A percentile compares a stretch with the other conserved stretches of the same genome.
Conservation (phyloP, 2,329 filamentous ascomycete species). For the Talaromyces sp. region DNA sequence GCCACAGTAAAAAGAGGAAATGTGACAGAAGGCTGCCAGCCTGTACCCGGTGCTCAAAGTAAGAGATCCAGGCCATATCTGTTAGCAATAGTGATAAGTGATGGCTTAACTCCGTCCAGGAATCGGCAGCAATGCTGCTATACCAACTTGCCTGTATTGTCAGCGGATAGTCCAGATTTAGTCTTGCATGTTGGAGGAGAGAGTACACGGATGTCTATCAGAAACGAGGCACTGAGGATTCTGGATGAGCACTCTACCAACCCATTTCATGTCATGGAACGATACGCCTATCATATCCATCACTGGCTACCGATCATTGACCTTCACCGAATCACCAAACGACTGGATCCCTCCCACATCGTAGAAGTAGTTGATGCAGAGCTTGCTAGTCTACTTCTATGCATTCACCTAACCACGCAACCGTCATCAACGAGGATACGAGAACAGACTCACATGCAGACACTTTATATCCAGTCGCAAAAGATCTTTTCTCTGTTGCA, state of each 20-base stretch:
- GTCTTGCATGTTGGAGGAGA: background rate
- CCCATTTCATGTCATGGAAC: background rate
- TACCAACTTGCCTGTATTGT: background rate
- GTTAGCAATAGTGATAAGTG: background rate
- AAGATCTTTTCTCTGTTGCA: background rate
- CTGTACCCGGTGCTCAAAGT: constrained; percentile 5
- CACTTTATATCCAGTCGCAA: background rate
- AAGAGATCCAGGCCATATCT: background rate
- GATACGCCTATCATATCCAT: background rate
- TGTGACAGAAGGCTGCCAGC: constrained; percentile 7
- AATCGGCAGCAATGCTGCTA: background rate
- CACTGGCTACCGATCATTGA: constrained; percentile 8
- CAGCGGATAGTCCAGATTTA: background rate
- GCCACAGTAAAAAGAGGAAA: constrained; percentile 12
- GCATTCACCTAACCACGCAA: constrained; percentile 5
- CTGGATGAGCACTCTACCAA: background rate
- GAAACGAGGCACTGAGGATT: background rate
- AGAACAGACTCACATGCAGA: background rate
- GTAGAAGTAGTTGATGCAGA: background rate
- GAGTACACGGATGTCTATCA: background rate
- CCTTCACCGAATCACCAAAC: background rate
- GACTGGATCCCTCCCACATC: background rate
- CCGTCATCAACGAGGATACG: background rate
- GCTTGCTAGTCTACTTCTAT: constrained; percentile 2
- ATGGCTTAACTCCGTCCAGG: background rate